These are phyloP conservation scores for Zoysia matrella DNA, from an alignment of 202 grass and related monocot species.

Conservation along the genomic window DNA sequence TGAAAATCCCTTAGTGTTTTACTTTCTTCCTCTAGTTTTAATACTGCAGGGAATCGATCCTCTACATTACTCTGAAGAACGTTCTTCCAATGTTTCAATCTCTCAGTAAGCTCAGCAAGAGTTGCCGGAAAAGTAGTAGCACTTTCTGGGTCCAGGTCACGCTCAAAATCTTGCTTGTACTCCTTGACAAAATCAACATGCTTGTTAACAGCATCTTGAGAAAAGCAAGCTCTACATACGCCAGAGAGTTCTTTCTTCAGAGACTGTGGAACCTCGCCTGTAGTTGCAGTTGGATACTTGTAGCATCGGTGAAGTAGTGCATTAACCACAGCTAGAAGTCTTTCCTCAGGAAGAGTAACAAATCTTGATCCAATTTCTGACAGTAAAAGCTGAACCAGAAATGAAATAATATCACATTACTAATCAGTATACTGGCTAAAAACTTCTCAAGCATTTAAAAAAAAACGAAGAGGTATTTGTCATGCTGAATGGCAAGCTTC, in stretches of 20 bases:
- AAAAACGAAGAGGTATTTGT: neutral
- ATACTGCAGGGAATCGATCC: constrained; percentile 91
- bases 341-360: constrained; percentile 96
- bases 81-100: constrained; percentile 99
- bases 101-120: constrained; percentile 86
- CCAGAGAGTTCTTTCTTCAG: constrained; percentile 97
- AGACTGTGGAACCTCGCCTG: constrained; percentile 94
- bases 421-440: neutral
- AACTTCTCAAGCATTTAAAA: neutral
- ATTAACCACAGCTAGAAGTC: constrained; percentile 97
- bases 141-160: constrained; percentile 95
- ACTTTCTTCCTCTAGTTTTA: constrained; percentile 99
- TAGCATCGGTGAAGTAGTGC: constrained; percentile 98
- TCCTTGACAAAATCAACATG: constrained; percentile 99
- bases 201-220: constrained; percentile 97
- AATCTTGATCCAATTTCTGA: constrained; percentile 99
- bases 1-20: constrained; percentile 93
- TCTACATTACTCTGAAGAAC: constrained; percentile 99
- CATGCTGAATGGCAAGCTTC: constrained; percentile 24
- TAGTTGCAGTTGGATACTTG: constrained; percentile 98
- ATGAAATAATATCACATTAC: constrained; percentile 34
- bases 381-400: constrained; percentile 77
- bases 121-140: constrained; percentile 93
- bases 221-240: constrained; percentile 98
- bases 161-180: constrained; percentile 98